Evolutionary conservation across 495 filamentous ascomycete species (phyloP), one percentile per base, ranked within the genome.

Genomic region (Penicilliopsis zonata): DNA sequence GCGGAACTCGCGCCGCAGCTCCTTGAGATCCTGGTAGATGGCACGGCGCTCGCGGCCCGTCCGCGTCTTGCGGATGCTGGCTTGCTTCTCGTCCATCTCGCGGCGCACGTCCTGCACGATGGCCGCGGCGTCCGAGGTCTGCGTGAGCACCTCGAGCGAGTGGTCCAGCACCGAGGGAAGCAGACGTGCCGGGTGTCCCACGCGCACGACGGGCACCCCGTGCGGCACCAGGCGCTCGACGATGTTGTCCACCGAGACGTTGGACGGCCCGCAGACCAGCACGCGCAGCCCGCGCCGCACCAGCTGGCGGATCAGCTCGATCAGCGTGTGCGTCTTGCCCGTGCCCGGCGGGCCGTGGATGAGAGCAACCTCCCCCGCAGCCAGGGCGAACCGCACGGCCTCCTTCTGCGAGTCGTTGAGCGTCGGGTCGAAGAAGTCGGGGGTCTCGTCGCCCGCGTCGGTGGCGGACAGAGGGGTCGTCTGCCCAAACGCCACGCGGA

Each of bases 161-260:
- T 94, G 86, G 40, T 77, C 76, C 19, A 96, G 61, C 1, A 96
- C 86, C 0, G 81, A 82, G 0, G 90, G 88, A 1, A 98, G 72
- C 3, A 98, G 66, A 13, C 90, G 77, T 1, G 90, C 92, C 2
- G 92, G 90, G 55, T 96, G 90, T 0, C 90, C 90, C 0, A 98
- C 72, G 0, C 90, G 80, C 35, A 96, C 70, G 33, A 95, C 81
- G 0, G 88, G 82, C 1, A 96, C 67, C 40, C 81, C 81, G 38
- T 82, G 80, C 0, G 82, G 76, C 0, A 86, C 69, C 1, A 96
- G 70, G 7, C 92, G 74, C 56, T 96, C 88, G n/a, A 94, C 86
- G 37, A 99, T 95, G 47, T 99, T 99, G 62, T 99, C 90, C 2
- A 96, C 90, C 0, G 83, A 87, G 31, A 99, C 85, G 49, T 99